A percentile compares a stretch with the other conserved stretches of the same genome.
These are phyloP conservation scores for Chrysanthemum seticuspe DNA, from an alignment of 129 eudicot species.

Conservation along the genomic window DNA sequence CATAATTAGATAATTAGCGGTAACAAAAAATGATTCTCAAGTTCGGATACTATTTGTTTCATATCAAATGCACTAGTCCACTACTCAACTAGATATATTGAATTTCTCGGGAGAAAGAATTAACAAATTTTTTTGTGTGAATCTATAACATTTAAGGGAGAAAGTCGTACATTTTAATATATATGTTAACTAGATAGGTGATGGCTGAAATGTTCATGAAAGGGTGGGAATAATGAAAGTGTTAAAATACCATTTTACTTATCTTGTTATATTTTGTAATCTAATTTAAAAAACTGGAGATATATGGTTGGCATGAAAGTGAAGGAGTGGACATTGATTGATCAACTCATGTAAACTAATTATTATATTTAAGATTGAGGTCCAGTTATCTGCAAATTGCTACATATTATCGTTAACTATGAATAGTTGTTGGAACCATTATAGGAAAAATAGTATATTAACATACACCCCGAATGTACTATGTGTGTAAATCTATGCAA, in stretches of 20 bases:
- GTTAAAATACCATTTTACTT: constrained; percentile 35
- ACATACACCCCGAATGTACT: neutral
- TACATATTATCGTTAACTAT: constrained; percentile 2
- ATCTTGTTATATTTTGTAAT: neutral
- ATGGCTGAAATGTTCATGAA: constrained; percentile 27
- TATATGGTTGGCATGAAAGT: constrained; percentile 26
- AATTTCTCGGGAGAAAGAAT: too few relatives aligned
- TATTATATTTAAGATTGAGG: constrained; percentile 5
- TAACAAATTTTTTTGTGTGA: too few relatives aligned
- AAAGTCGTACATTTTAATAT: too few relatives aligned
- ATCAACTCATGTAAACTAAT: constrained; percentile 24
- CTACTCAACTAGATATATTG: too few relatives aligned
- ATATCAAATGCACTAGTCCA: too few relatives aligned
- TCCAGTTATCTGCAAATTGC: constrained; percentile 27
- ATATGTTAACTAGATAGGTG: neutral
- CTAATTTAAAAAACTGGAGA: neutral
- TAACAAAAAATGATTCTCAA: too few relatives aligned
- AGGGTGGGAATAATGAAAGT: constrained; percentile 22
- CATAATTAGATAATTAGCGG: too few relatives aligned
- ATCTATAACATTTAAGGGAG: too few relatives aligned
- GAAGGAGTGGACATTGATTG: constrained; percentile 19
- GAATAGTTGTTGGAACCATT: constrained; percentile 19
- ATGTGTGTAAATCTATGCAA: too few relatives aligned
- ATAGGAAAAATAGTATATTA: neutral
- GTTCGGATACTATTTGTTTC: too few relatives aligned